phyloP scores from a whole-genome alignment of 345 rosid genomes.

The Sisymbrium altissimum region DNA sequence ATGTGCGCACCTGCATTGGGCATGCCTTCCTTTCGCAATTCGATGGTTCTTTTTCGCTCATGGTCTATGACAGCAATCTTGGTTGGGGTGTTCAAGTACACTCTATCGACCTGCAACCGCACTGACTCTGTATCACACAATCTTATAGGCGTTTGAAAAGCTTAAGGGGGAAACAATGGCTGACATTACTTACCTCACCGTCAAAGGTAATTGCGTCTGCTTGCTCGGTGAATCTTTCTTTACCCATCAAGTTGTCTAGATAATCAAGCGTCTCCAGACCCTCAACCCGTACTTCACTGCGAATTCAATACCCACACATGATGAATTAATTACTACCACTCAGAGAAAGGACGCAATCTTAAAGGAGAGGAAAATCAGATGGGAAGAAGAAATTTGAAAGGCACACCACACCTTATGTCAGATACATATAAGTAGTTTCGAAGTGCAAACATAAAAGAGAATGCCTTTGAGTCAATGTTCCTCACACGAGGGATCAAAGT shows the following conservation, averaged over 20 bases:
- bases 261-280: slow-evolving; percentile 98
- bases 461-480: slow-evolving; percentile 75
- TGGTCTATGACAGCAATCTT: slow-evolving; percentile 96
- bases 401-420: slow-evolving; percentile 68
- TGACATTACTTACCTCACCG: slow-evolving; percentile 57
- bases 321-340: not conserved
- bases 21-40: slow-evolving; percentile 79
- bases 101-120: slow-evolving; percentile 60
- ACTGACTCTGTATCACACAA: not conserved
- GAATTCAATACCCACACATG: slow-evolving; percentile 33
- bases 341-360: not conserved
- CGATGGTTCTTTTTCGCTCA: slow-evolving; percentile 90
- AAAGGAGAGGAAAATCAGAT: not conserved
- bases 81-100: slow-evolving; percentile 83
- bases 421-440: slow-evolving; percentile 81
- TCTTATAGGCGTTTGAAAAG: not conserved
- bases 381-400: not conserved
- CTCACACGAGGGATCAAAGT: slow-evolving; percentile 90
- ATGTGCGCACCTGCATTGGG: slow-evolving; percentile 67
- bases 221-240: slow-evolving; percentile 88
- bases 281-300: slow-evolving; percentile 96
- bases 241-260: slow-evolving; percentile 63
- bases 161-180: not conserved
- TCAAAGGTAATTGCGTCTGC: slow-evolving; percentile 97
- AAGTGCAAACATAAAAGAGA: slow-evolving; percentile 72